These are phyloP conservation scores for Ophiostoma sp. DNA, from an alignment of 2,329 filamentous ascomycete genomes.

Conservation along the genomic window DNA sequence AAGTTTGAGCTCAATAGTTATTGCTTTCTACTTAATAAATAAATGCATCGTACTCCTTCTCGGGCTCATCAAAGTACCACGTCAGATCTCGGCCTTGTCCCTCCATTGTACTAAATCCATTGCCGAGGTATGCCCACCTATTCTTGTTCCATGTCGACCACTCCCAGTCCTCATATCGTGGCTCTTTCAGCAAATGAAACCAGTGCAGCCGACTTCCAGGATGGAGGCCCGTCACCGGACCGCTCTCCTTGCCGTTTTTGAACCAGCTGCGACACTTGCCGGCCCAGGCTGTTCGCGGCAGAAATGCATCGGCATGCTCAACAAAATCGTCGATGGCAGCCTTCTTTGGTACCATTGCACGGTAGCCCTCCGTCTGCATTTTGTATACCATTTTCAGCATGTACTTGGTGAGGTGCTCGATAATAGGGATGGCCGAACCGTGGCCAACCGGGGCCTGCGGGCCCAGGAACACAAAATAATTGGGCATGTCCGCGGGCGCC, in stretches of 20 bases:
- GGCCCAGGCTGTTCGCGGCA: conserved; percentile 33
- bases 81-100: conserved; percentile 39
- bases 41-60: conserved; percentile 46
- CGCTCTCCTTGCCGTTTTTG: conserved; percentile 28
- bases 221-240: conserved; percentile 25
- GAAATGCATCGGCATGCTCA: conserved; percentile 33
- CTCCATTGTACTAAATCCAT: conserved; percentile 42
- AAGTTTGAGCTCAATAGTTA: background rate
- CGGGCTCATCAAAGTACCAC: conserved; percentile 44
- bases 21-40: background rate
- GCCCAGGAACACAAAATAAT: conserved; percentile 29
- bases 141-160: conserved; percentile 42
- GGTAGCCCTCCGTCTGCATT: conserved; percentile 33
- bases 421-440: conserved; percentile 29
- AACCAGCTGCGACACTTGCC: conserved; percentile 32
- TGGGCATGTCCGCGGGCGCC: conserved; percentile 23
- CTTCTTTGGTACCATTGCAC: conserved; percentile 26
- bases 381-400: conserved; percentile 31
- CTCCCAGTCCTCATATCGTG: conserved; percentile 26
- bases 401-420: conserved; percentile 32
- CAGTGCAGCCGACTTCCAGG: conserved; percentile 27
- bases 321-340: conserved; percentile 29
- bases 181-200: conserved; percentile 25
- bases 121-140: conserved; percentile 42
- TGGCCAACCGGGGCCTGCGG: conserved; percentile 28